These are phyloP conservation scores for Lentinula sp. DNA, from an alignment of 768 basidiomycete species.

Conservation along the genomic window DNA sequence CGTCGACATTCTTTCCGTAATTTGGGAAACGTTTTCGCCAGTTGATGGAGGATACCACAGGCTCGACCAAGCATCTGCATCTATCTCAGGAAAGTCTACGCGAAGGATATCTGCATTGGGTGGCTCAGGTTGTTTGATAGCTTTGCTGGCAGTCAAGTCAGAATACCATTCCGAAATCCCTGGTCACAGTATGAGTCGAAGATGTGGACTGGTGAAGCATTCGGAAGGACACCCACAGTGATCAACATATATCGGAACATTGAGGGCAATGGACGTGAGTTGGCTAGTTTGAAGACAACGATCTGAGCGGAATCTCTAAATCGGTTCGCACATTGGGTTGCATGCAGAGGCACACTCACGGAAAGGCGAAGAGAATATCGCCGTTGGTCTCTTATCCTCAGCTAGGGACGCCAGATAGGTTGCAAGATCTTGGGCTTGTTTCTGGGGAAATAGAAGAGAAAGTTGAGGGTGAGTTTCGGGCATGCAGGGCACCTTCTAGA, in stretches of 20 bases:
- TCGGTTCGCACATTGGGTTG: neutral
- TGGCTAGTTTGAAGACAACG: constrained; percentile 81
- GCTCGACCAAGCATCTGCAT: constrained; percentile 50
- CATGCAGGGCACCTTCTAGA: neutral
- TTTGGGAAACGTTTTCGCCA: constrained; percentile 59
- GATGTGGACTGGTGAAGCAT: neutral
- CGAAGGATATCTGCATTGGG: constrained; percentile 46
- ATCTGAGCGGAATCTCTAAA: constrained; percentile 35
- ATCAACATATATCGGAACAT: constrained; percentile 70
- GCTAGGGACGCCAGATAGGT: constrained; percentile 60
- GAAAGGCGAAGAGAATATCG: constrained; percentile 81
- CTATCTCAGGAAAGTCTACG: constrained; percentile 53
- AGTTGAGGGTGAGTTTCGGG: neutral
- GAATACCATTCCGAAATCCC: constrained; percentile 79
- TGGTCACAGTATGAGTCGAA: constrained; percentile 15
- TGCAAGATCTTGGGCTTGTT: constrained; percentile 70
- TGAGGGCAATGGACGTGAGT: constrained; percentile 54
- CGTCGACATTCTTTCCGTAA: constrained; percentile 56
- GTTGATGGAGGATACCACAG: constrained; percentile 66
- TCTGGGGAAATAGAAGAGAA: neutral
- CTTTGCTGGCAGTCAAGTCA: constrained; percentile 56
- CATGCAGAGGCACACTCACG: constrained; percentile 36
- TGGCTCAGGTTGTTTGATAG: constrained; percentile 69
- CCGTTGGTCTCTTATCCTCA: constrained; percentile 61
- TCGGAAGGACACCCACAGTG: constrained; percentile 44